Conservation (phyloP, 495 filamentous ascomycete genomes). For the Pseudoneurospora amorphoporcata region DNA sequence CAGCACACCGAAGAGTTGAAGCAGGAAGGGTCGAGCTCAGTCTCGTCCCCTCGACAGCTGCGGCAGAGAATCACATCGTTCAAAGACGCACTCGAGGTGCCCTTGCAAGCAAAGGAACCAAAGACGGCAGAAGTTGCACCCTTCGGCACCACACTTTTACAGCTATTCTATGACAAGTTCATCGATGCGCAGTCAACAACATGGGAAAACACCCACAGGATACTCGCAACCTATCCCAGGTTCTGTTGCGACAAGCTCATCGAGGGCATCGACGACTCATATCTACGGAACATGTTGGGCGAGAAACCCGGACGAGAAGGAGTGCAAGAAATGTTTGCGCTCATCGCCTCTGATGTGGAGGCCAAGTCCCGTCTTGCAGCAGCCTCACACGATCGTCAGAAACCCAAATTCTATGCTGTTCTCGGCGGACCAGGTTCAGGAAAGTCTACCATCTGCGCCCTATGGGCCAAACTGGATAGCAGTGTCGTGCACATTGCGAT, state of each 20-base stretch:
- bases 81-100: neutral
- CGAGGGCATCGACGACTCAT: neutral
- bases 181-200: neutral
- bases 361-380: neutral
- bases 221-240: neutral
- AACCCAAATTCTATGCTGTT: neutral
- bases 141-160: neutral
- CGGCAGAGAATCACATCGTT: neutral
- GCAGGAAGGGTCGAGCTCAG: neutral
- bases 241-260: neutral
- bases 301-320: neutral
- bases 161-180: neutral
- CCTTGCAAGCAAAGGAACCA: neutral
- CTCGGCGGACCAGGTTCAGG: neutral
- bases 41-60: neutral
- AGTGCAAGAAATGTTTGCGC: neutral
- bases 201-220: neutral
- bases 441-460: neutral
- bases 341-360: neutral
- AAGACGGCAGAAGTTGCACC: neutral
- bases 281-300: neutral
- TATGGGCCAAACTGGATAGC: neutral
- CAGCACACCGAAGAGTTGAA: neutral
- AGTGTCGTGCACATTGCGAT: neutral
- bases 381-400: neutral